phyloP scores from a whole-genome alignment of 1,139 yeast genomes.

The Kurtzmaniella quercitrusa region DNA sequence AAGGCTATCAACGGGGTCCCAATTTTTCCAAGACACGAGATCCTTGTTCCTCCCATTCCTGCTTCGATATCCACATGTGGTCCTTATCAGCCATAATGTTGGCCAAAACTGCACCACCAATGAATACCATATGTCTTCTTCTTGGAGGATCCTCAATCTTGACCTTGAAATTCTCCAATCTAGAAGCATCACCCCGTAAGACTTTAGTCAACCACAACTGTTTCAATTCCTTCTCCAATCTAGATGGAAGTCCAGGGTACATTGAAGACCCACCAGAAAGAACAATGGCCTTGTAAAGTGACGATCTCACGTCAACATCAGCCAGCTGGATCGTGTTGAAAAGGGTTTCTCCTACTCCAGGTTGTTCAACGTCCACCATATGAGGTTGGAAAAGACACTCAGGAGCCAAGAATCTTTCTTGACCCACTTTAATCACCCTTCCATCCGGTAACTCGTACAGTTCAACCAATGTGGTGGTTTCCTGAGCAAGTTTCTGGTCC shows the following conservation, averaged over 20 bases:
- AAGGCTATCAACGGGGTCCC: conserved; percentile 70
- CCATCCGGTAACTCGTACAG: conserved; percentile 95
- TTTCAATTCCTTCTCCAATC: conserved; percentile 92
- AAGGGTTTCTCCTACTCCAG: conserved; percentile 90
- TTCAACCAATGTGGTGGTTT: conserved; percentile 91
- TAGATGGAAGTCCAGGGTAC: conserved; percentile 97
- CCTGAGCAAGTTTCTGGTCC: conserved; percentile 83
- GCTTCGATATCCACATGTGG: conserved; percentile 95
- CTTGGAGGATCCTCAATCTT: conserved; percentile 98
- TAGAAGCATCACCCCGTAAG: conserved; percentile 78
- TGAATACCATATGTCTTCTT: conserved; percentile 97
- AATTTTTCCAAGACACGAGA: conserved; percentile 78
- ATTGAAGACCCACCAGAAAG: conserved; percentile 96
- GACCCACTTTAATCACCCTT: conserved; percentile 86
- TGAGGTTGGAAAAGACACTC: conserved; percentile 97
- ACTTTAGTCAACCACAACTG: conserved; percentile 94
- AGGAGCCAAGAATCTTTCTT: conserved; percentile 96
- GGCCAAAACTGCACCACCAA: conserved; percentile 98
- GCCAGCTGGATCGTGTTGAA: conserved; percentile 93
- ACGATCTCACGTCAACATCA: conserved; percentile 86
- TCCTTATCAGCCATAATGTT: conserved; percentile 98
- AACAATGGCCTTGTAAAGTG: conserved; percentile 88
- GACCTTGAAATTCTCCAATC: conserved; percentile 89
- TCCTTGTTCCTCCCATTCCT: conserved; percentile 98
- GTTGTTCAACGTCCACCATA: conserved; percentile 95